These are phyloP conservation scores for Neonectria magnoliae DNA, from an alignment of 2,329 filamentous ascomycete genomes.

Conservation along the genomic window DNA sequence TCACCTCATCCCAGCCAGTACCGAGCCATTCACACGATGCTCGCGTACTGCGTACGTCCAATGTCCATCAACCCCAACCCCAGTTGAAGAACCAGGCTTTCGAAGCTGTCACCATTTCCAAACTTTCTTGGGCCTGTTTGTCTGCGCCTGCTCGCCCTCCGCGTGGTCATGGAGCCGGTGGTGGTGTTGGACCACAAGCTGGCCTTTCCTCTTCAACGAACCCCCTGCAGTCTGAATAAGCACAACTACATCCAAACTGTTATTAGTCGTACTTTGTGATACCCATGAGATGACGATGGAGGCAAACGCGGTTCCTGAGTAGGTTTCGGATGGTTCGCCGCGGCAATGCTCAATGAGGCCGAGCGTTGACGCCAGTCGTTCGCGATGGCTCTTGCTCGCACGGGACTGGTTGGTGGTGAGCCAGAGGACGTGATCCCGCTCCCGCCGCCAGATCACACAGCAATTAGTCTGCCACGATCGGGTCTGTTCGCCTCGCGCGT, in stretches of 20 bases:
- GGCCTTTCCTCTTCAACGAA: background rate
- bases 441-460: slow-evolving; percentile 23
- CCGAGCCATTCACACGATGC: slow-evolving; percentile 25
- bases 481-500: slow-evolving; percentile 30
- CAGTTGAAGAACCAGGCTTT: slow-evolving; percentile 17
- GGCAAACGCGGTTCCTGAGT: background rate
- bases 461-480: slow-evolving; percentile 27
- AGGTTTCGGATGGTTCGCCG: slow-evolving; percentile 23
- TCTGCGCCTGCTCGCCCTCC: slow-evolving; percentile 4
- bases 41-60: slow-evolving; percentile 22
- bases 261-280: background rate
- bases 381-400: background rate
- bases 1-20: slow-evolving; percentile 36
- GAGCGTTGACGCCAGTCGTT: slow-evolving; percentile 15
- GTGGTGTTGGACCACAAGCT: slow-evolving; percentile 5
- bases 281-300: background rate
- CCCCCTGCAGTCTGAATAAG: background rate
- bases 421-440: slow-evolving; percentile 19
- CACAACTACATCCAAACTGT: background rate
- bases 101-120: slow-evolving; percentile 20
- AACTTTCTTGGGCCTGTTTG: slow-evolving; percentile 23
- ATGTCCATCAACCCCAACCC: slow-evolving; percentile 16
- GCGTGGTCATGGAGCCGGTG: background rate
- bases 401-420: slow-evolving; percentile 9
- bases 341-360: slow-evolving; percentile 36